Evolutionary conservation across 2,329 filamentous ascomycete genomes (phyloP).

Genomic region (Venturia oleaginea): DNA sequence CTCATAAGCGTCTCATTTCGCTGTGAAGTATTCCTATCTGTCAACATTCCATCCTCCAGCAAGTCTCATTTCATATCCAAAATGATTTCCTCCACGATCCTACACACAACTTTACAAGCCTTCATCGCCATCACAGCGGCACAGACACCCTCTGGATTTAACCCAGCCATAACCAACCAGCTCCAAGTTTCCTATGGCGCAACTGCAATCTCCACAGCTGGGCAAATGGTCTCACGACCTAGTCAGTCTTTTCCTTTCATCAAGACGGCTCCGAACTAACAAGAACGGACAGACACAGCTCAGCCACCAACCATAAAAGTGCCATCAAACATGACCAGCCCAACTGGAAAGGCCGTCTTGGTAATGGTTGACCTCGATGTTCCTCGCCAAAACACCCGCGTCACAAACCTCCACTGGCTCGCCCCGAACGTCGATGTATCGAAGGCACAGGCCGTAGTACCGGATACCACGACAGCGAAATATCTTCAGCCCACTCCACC

Average conservation of each 20-base stretch:
- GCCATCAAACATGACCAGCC: slow-evolving; percentile 9
- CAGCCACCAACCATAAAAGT: slow-evolving; percentile 21
- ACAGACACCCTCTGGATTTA: slow-evolving; percentile 12
- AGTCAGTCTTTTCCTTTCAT: slow-evolving; percentile 20
- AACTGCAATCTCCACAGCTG: slow-evolving; percentile 21
- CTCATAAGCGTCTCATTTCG: background rate
- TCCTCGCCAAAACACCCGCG: slow-evolving; percentile 26
- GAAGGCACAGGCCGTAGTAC: background rate
- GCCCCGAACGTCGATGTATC: slow-evolving; percentile 21
- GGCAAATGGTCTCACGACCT: slow-evolving; percentile 24
- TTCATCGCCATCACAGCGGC: background rate
- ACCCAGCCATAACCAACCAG: background rate
- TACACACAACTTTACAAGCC: background rate
- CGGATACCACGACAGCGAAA: background rate
- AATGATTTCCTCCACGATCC: background rate
- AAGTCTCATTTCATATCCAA: background rate
- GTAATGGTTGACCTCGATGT: slow-evolving; percentile 27
- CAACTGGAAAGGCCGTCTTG: slow-evolving; percentile 19
- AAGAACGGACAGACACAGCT: slow-evolving; percentile 19
- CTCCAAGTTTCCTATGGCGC: slow-evolving; percentile 24
- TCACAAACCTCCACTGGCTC: slow-evolving; percentile 27
- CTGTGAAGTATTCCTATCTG: background rate
- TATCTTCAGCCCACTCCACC: slow-evolving; percentile 16
- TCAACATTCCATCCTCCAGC: background rate
- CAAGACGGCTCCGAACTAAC: background rate